Evolutionary conservation across 345 rosid species (phyloP), one percentile per base, ranked within the genome.

Genomic region (Triadica sebifera): DNA sequence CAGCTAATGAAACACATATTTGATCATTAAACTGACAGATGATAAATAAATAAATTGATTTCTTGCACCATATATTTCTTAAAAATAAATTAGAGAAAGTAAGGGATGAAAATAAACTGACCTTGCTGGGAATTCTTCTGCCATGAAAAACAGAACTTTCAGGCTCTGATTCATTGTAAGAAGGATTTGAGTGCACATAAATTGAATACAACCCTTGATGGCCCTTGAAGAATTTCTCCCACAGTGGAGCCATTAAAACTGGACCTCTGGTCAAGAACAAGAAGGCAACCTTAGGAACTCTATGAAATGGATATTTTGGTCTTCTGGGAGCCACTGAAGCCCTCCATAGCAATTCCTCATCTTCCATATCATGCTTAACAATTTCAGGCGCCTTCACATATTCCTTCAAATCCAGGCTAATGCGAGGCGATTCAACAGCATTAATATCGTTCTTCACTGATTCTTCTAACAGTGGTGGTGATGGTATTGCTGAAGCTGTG

Each of bases 101-200:
- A n/a, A n/a, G n/a, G 4, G 3, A 2, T 16, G 17, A 53, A 55
- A 10, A 34, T 13, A 37, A 53, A 61, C 68, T 71, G 25, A 92
- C 97, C 96, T 92, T 86, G 74, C 96, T 88, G 20, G 90, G 93
- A 70, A 93, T 89, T 82, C 89, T 83, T 74, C 90, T 74, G 65
- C 87, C 86, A 34, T 83, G 78, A 79, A 90, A 90, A 55, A 87
- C 88, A 8, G 90, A 88, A 59, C 62, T 77, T 60, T 79, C 69
- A 1, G 87, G 84, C 43, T 79, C 15, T 13, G 81, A 37, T 38
- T 84, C 89, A 59, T 81, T 70, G 67, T 81, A 89, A 34, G 77
- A 81, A 67, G 98, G 98, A 74, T 79, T 85, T 7, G 96, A 74
- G 73, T 93, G 98, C 15, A 91, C 85, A 71, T 91, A 90, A 77